phyloP scores from a whole-genome alignment of 75 land plant genomes.

The Chamaecyparis obtusa region DNA sequence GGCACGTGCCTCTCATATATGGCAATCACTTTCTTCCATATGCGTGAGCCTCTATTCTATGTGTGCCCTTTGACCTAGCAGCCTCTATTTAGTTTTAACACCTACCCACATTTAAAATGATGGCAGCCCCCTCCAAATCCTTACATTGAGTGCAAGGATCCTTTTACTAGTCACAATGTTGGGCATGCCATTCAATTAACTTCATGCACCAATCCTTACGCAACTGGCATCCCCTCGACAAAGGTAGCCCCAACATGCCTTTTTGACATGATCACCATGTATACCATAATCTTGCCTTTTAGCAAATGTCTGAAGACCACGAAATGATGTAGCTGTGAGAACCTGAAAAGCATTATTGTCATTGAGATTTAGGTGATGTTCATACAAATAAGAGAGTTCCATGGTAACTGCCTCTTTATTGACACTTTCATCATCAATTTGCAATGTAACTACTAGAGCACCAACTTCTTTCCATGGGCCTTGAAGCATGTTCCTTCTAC shows the following conservation, averaged over 20 bases:
- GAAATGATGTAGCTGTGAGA: slow-evolving; percentile 94
- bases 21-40: too few species aligned
- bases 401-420: slow-evolving; percentile 81
- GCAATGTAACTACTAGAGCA: slow-evolving; percentile 72
- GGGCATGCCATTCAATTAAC: too few species aligned
- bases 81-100: too few species aligned
- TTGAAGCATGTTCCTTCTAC: slow-evolving; percentile 97
- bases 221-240: slow-evolving; percentile 93
- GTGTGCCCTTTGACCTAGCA: too few species aligned
- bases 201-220: too few species aligned
- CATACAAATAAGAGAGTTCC: slow-evolving; percentile 86
- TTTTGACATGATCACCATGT: slow-evolving; percentile 91
- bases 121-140: too few species aligned
- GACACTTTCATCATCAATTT: slow-evolving; percentile 92
- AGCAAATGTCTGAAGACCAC: slow-evolving; percentile 95
- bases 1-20: too few species aligned
- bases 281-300: slow-evolving; percentile 96
- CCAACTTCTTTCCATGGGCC: slow-evolving; percentile 97
- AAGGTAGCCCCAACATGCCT: slow-evolving; percentile 98
- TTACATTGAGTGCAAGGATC: too few species aligned
- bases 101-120: too few species aligned
- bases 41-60: too few species aligned
- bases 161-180: too few species aligned
- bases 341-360: slow-evolving; percentile 94
- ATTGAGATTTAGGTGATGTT: slow-evolving; percentile 93